A percentile compares a stretch with the other conserved stretches of the same genome.
phyloP scores from a whole-genome alignment of 768 basidiomycete genomes.

The Leccinum sublutescens region DNA sequence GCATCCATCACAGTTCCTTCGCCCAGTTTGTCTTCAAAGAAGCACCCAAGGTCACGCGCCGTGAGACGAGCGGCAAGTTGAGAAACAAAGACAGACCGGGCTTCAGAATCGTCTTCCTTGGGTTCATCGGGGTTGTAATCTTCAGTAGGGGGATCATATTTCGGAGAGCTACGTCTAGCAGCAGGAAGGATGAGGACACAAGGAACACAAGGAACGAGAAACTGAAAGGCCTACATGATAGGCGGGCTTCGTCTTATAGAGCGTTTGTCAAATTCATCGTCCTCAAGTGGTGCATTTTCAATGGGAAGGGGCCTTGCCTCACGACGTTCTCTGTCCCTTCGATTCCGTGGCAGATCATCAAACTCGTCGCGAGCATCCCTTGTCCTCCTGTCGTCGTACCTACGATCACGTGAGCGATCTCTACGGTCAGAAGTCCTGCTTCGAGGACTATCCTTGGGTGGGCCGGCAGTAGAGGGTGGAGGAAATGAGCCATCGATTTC shows the following conservation, averaged over 20 bases:
- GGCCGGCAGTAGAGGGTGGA: conserved; percentile 35
- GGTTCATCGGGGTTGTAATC: conserved; percentile 82
- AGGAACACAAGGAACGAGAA: conserved; percentile 5
- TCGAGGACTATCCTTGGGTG: conserved; percentile 48
- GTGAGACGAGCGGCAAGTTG: conserved; percentile 97
- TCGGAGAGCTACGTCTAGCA: conserved; percentile 65
- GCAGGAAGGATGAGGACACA: conserved; percentile 1
- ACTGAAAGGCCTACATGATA: conserved; percentile 39
- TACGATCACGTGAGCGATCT: conserved; percentile 55
- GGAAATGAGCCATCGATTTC: conserved; percentile 47
- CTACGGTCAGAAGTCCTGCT: conserved; percentile 43
- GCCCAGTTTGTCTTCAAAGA: conserved; percentile 97
- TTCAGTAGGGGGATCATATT: conserved; percentile 68
- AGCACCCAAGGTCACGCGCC: conserved; percentile 95
- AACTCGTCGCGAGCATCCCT: conserved; percentile 57
- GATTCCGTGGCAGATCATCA: conserved; percentile 51
- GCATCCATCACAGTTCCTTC: conserved; percentile 94
- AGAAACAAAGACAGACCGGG: conserved; percentile 97
- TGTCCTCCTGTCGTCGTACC: conserved; percentile 48
- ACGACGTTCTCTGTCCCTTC: conserved; percentile 42
- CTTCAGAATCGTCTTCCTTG: conserved; percentile 95
- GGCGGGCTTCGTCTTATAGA: conserved; percentile 38
- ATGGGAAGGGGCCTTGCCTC: conserved; percentile 39
- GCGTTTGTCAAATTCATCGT: conserved; percentile 34
- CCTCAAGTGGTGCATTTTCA: conserved; percentile 40